Evolutionary conservation across 495 filamentous ascomycete genomes (phyloP).

Genomic region (Penicillium manginii): DNA sequence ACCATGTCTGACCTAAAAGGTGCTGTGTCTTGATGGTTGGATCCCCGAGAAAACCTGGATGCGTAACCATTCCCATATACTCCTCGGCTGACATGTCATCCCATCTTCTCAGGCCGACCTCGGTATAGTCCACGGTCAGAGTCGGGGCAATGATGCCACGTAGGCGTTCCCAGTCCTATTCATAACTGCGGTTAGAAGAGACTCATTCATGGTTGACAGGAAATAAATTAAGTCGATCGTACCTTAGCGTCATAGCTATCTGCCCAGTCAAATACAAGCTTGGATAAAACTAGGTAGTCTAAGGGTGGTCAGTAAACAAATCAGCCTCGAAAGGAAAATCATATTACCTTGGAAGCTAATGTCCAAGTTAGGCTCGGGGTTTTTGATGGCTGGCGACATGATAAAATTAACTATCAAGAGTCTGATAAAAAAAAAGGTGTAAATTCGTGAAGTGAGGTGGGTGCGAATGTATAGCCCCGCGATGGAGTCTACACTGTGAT

Average conservation of each 20-base stretch:
- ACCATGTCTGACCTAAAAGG: constrained; percentile 72
- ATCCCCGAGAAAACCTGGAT: constrained; percentile 69
- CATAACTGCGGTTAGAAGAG: neutral
- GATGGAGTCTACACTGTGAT: neutral
- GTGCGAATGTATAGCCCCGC: neutral
- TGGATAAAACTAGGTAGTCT: constrained; percentile 33
- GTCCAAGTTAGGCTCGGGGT: constrained; percentile 30
- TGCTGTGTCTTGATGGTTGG: constrained; percentile 74
- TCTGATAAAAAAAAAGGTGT: neutral
- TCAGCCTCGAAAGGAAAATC: neutral
- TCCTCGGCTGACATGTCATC: constrained; percentile 73
- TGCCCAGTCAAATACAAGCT: constrained; percentile 69
- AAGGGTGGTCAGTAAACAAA: neutral
- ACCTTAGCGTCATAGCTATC: constrained; percentile 79
- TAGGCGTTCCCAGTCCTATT: constrained; percentile 74
- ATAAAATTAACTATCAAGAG: neutral
- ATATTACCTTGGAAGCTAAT: constrained; percentile 36
- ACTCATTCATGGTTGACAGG: neutral
- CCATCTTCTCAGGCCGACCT: constrained; percentile 72
- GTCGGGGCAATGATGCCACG: constrained; percentile 72
- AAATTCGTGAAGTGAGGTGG: neutral
- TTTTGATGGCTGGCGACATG: constrained; percentile 34
- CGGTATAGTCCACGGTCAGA: constrained; percentile 72
- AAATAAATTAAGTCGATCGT: neutral
- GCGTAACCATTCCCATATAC: constrained; percentile 70